Percentiles rank a stretch among this genome's conserved stretches.
Evolutionary conservation across 2,329 filamentous ascomycete genomes (phyloP).

Genomic region (Alternaria rosae): DNA sequence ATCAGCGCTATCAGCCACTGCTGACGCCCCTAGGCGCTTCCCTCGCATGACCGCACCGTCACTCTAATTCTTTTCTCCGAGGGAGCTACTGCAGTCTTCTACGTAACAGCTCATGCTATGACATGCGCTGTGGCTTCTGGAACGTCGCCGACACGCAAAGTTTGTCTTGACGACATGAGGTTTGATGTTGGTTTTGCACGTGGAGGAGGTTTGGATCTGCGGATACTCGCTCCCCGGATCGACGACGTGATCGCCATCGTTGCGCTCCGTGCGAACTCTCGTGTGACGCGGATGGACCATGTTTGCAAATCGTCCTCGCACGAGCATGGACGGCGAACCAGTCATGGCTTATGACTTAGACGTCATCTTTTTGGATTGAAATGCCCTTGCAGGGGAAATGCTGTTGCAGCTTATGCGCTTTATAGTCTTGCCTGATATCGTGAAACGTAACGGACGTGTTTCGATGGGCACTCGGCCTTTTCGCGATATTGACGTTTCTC

Average conservation of each 20-base stretch:
- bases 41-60: slow-evolving; percentile 13
- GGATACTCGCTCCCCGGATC: slow-evolving; percentile 13
- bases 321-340: slow-evolving; percentile 4
- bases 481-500: no score
- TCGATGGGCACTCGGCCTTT: not conserved
- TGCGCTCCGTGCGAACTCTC: slow-evolving; percentile 4
- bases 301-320: slow-evolving; percentile 10
- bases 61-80: slow-evolving; percentile 5
- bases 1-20: slow-evolving; percentile 7
- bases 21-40: slow-evolving; percentile 9
- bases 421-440: not conserved
- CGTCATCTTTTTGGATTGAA: not conserved
- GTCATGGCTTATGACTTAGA: not conserved
- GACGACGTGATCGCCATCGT: slow-evolving; percentile 24
- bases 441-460: not conserved
- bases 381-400: not conserved
- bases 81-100: slow-evolving; percentile 10
- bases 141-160: not conserved
- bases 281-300: not conserved
- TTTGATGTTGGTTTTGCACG: not conserved
- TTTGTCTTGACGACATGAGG: slow-evolving; percentile 4
- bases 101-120: slow-evolving; percentile 18
- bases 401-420: not conserved
- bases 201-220: not conserved
- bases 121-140: slow-evolving; percentile 10